Base-by-base conservation (phyloP, 2,329 filamentous ascomycete genomes). In the Akanthomyces muscarius region DNA sequence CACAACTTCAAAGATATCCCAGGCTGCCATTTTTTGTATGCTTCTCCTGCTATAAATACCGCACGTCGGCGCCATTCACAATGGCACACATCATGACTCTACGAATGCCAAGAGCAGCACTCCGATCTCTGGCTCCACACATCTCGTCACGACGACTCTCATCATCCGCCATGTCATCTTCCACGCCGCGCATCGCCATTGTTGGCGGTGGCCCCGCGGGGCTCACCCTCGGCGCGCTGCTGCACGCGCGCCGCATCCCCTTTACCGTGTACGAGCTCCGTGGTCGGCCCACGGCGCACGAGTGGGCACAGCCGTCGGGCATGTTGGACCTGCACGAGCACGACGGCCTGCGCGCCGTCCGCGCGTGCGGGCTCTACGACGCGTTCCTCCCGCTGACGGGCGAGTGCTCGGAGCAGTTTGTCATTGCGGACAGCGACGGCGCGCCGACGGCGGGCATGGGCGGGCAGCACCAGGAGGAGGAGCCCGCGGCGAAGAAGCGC, bases 361-460 rank as follows among this genome's bases (percentile, higher is more conserved):
- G 71, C 10, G 76, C 77, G 58, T 77, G 76, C n/a, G 80, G 77
- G 10, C 71, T 73, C 47, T 82, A 77, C 72, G 86, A 91, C 69
- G 83, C 89, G 64, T 91, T 98, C 51, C 81, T 97, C 6, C 77
- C 80, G 50, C 86, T 91, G 74, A 88, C 77, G 1, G 73, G 74
- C 36, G 77, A 78, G 4, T 80, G 80, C 65, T 72, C 72, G 59
- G 76, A 82, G 52, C 72, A 71, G 2, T 62, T 74, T 38, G 74
- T 75, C 51, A 50, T 81, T 14, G 69, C 75, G 7, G 63, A 67
- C 30, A 71, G 68, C 5, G 56, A 68, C 8, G 75, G 72, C 16
- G 64, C 63, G 3, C 62, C 70, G 38, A 61, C 53, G 44, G 0
- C 67, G 70, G n/a, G 53, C 66, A 36, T 36, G 33, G 33, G 33